Evolutionary conservation across 2,329 filamentous ascomycete genomes (phyloP).

Genomic region (Colletotrichum coccodes): DNA sequence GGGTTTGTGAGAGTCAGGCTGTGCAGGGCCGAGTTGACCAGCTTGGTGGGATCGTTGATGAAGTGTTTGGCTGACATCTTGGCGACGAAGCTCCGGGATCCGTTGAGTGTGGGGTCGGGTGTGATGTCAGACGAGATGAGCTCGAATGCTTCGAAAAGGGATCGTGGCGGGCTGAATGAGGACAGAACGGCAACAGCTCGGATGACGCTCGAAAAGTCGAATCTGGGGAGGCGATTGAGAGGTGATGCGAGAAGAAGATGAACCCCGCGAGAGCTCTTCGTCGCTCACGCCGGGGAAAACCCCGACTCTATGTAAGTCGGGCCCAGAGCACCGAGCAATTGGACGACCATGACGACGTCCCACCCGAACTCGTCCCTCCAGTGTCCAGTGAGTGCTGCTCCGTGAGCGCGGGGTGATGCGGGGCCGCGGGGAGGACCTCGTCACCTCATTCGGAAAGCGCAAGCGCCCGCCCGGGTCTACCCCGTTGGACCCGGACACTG

Average conservation of each 20-base stretch:
- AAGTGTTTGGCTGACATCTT: constrained; percentile 80
- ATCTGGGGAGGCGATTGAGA: not conserved
- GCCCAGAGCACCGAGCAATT: constrained; percentile 6
- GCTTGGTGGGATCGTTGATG: constrained; percentile 82
- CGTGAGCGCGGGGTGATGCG: constrained; percentile 17
- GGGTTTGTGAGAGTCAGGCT: constrained; percentile 87
- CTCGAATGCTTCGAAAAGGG: not conserved
- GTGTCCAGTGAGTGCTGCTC: not conserved
- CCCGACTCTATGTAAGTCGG: constrained; percentile 31
- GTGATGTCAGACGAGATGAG: not conserved
- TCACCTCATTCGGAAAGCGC: constrained; percentile 19
- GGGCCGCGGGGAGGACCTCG: constrained; percentile 20
- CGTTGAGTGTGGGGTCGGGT: not conserved
- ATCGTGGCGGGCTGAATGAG: not conserved
- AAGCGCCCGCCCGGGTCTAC: constrained; percentile 13
- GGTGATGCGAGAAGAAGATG: not conserved
- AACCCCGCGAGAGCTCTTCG: not conserved
- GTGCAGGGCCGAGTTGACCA: constrained; percentile 81
- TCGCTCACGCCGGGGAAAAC: constrained; percentile 9
- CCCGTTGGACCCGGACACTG: not conserved
- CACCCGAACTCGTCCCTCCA: constrained; percentile 1
- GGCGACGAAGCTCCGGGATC: not conserved
- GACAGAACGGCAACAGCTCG: not conserved
- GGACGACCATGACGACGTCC: constrained; percentile 18
- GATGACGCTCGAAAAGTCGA: not conserved